These are phyloP conservation scores for Pichia sp. DNA, from an alignment of 1,139 yeast species.

Conservation along the genomic window DNA sequence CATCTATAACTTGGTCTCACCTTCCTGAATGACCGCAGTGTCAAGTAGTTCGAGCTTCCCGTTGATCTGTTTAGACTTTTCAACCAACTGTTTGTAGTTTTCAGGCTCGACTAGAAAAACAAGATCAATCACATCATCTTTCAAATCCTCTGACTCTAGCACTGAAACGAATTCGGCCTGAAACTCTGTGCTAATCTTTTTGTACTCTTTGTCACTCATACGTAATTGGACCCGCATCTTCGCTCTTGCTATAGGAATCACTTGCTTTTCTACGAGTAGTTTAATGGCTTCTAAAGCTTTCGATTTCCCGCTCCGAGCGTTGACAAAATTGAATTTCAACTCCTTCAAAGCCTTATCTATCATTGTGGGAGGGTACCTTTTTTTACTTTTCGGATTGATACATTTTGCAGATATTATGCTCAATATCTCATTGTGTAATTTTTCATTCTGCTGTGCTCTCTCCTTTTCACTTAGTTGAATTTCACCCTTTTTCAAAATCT, in stretches of 20 bases:
- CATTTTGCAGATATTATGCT: conserved; percentile 85
- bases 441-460: conserved; percentile 65
- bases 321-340: conserved; percentile 72
- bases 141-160: conserved; percentile 21
- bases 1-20: conserved; percentile 30
- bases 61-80: conserved; percentile 50
- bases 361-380: conserved; percentile 92
- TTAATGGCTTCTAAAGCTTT: conserved; percentile 93
- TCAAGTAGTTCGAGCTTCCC: conserved; percentile 82
- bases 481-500: conserved; percentile 85
- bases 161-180: conserved; percentile 27
- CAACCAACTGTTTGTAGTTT: conserved; percentile 65
- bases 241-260: conserved; percentile 91
- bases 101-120: conserved; percentile 86
- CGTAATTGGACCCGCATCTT: conserved; percentile 78
- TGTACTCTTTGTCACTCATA: conserved; percentile 40
- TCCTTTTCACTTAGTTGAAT: conserved; percentile 93
- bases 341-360: conserved; percentile 82
- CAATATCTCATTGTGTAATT: conserved; percentile 60
- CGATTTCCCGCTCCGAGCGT: conserved; percentile 62
- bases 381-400: conserved; percentile 82
- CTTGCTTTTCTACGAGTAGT: conserved; percentile 66
- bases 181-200: conserved; percentile 18
- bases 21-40: conserved; percentile 78
- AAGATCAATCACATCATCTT: conserved; percentile 51